Conservation (phyloP, 1,139 yeast species). For the Arxiozyma heterogenica region DNA sequence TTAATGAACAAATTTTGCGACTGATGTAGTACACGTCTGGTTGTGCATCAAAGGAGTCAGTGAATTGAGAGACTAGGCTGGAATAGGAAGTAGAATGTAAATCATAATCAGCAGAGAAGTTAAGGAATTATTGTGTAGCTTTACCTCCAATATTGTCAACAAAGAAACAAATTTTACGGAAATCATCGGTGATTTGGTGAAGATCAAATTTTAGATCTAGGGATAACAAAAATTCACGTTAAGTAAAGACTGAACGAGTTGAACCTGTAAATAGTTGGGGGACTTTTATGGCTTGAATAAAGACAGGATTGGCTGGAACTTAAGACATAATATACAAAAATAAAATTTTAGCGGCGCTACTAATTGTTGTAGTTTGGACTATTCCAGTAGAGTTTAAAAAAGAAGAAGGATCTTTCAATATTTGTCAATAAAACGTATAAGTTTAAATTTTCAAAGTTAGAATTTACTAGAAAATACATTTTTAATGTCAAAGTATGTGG, state of each 20-base stretch:
- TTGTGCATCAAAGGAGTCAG: neutral
- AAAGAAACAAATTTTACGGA: neutral
- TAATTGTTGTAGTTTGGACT: neutral
- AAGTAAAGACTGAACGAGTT: neutral
- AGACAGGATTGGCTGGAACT: neutral
- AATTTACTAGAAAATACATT: too few relatives aligned
- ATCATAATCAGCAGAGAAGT: neutral
- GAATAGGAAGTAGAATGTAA: neutral
- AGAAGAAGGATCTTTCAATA: too few relatives aligned
- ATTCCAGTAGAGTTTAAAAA: too few relatives aligned
- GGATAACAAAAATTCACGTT: neutral
- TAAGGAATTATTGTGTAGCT: neutral
- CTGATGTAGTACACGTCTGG: neutral
- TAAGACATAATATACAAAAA: neutral
- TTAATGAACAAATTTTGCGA: neutral
- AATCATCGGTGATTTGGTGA: neutral
- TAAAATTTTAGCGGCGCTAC: neutral
- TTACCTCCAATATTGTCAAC: neutral
- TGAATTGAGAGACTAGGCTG: neutral
- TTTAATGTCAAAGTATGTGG: too few relatives aligned
- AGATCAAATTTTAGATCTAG: neutral
- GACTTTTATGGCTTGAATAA: neutral
- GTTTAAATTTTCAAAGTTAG: too few relatives aligned
- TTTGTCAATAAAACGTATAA: too few relatives aligned
- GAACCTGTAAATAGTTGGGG: constrained; percentile 2